Conservation (phyloP, 108 stramenopile genomes). For the Conticribra weissflogii region DNA sequence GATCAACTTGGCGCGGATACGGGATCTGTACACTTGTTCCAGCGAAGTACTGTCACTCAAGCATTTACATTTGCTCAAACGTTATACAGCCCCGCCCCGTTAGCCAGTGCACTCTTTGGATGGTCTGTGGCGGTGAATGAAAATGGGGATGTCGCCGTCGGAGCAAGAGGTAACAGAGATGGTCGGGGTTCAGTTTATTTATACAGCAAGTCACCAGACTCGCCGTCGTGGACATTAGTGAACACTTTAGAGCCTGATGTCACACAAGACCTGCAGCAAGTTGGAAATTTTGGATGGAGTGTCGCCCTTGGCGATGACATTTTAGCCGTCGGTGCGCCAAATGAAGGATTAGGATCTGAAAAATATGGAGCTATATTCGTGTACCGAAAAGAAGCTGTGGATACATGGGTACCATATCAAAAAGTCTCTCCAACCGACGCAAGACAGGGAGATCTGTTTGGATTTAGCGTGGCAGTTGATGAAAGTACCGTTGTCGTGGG, state of each 20-base stretch:
- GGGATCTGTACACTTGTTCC: constrained; percentile 2
- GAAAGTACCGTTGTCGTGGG: constrained; percentile 1
- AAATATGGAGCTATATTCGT: constrained; percentile 15
- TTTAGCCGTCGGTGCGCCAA: constrained; percentile 19
- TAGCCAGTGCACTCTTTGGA: constrained; percentile 8
- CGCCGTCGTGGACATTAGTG: neutral
- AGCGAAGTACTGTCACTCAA: constrained; percentile 3
- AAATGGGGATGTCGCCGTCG: constrained; percentile 15
- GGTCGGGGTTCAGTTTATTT: constrained; percentile 12
- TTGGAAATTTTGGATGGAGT: constrained; percentile 33
- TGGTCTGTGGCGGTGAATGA: constrained; percentile 21
- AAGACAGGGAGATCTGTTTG: constrained; percentile 12
- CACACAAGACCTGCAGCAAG: constrained; percentile 1
- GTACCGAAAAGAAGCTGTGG: constrained; percentile 5
- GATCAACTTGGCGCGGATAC: constrained; percentile 10
- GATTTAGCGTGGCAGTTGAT: constrained; percentile 22
- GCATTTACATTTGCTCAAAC: constrained; percentile 7
- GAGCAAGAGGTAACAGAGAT: constrained; percentile 7
- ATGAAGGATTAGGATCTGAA: constrained; percentile 3
- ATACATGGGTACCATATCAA: constrained; percentile 6
- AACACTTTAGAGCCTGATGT: constrained; percentile 11
- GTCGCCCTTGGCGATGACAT: constrained; percentile 11
- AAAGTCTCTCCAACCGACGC: constrained; percentile 7
- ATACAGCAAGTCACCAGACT: neutral
- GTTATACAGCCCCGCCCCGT: neutral